Conservation (phyloP, 2,329 filamentous ascomycete species). For the Fusarium tuaranense region DNA sequence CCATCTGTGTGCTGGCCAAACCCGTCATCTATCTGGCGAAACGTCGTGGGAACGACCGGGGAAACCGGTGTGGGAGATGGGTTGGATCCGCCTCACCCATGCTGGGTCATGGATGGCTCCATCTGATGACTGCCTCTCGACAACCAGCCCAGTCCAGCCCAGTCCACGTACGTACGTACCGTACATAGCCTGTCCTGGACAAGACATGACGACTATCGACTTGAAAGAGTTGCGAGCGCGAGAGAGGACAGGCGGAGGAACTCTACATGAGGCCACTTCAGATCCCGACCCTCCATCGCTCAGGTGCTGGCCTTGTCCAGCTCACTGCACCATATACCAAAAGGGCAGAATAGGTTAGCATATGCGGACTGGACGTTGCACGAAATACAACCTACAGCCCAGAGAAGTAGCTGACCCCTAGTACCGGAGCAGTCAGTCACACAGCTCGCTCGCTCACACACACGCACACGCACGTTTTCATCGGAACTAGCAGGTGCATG, state of each 20-base stretch:
- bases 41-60: slow-evolving; percentile 27
- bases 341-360: slow-evolving; percentile 26
- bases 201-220: slow-evolving; percentile 1
- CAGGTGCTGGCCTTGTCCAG: slow-evolving; percentile 22
- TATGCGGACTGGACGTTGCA: slow-evolving; percentile 19
- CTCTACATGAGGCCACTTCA: slow-evolving; percentile 34
- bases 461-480: slow-evolving; percentile 23
- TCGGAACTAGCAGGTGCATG: slow-evolving; percentile 17
- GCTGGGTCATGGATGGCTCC: slow-evolving; percentile 13
- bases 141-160: not conserved
- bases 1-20: slow-evolving; percentile 12
- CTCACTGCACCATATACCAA: slow-evolving; percentile 22
- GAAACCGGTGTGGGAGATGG: slow-evolving; percentile 28
- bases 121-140: slow-evolving; percentile 15
- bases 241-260: slow-evolving; percentile 16
- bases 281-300: slow-evolving; percentile 21
- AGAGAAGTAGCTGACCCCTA: slow-evolving; percentile 19
- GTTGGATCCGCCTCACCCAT: slow-evolving; percentile 12
- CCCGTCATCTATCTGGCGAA: slow-evolving; percentile 7
- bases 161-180: not conserved
- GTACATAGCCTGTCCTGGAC: slow-evolving; percentile 9
- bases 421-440: not conserved
- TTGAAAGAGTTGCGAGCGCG: slow-evolving; percentile 1
- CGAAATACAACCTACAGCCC: slow-evolving; percentile 12
- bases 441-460: slow-evolving; percentile 4